phyloP scores from a whole-genome alignment of 345 rosid species.

The Gossypium raimondii region DNA sequence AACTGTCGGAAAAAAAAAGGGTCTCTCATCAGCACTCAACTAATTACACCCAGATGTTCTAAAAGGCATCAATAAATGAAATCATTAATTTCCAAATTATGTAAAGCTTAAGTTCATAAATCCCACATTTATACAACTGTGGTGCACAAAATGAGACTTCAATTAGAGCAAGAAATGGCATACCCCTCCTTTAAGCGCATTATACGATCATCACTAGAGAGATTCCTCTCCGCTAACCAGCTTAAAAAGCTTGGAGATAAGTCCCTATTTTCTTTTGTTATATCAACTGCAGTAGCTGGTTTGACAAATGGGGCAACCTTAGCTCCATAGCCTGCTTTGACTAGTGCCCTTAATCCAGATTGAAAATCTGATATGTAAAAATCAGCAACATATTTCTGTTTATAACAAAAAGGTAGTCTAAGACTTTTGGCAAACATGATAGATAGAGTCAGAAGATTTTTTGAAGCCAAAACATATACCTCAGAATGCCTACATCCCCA shows the following conservation, averaged over 20 bases:
- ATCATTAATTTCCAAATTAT: background rate
- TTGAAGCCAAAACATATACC: conserved; percentile 34
- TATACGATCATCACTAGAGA: conserved; percentile 56
- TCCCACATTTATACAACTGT: background rate
- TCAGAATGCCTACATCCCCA: conserved; percentile 89
- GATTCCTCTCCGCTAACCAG: conserved; percentile 76
- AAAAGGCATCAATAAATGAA: background rate
- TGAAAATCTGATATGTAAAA: conserved; percentile 93
- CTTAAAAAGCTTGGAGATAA: conserved; percentile 68
- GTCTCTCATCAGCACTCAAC: conserved; percentile 6
- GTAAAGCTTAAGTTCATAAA: background rate
- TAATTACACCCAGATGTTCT: background rate
- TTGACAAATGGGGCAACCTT: conserved; percentile 79
- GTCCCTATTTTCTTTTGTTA: conserved; percentile 51
- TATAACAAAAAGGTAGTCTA: conserved; percentile 9
- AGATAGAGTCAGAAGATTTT: background rate
- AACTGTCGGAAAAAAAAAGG: conserved; percentile 40
- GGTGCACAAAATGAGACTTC: background rate
- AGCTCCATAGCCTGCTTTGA: conserved; percentile 89
- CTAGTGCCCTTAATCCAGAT: conserved; percentile 84
- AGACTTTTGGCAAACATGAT: background rate
- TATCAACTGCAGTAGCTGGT: conserved; percentile 64
- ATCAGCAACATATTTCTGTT: conserved; percentile 81
- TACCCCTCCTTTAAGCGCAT: conserved; percentile 98
- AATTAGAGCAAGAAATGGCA: conserved; percentile 2